phyloP scores from a whole-genome alignment of 345 rosid genomes.

The Raphanus raphanistrum region DNA sequence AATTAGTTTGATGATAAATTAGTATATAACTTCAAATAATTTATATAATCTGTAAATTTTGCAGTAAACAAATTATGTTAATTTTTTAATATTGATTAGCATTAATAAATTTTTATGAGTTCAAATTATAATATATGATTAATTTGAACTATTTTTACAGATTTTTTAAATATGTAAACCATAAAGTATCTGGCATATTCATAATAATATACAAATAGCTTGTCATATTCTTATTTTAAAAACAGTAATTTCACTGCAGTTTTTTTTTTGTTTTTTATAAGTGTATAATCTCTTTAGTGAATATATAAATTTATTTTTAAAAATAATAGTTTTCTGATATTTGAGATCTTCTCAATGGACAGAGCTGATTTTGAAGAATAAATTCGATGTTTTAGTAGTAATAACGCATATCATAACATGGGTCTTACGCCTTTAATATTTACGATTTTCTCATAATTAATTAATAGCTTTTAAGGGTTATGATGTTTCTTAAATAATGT shows the following conservation, averaged over 20 bases:
- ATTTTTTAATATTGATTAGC: neutral
- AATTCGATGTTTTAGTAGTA: neutral
- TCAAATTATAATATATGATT: neutral
- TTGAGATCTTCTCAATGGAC: neutral
- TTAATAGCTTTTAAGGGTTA: neutral
- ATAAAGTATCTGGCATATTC: neutral
- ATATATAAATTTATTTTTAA: neutral
- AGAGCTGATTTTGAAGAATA: neutral
- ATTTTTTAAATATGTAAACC: neutral
- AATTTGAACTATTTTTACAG: neutral
- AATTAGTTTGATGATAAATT: neutral
- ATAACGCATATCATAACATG: neutral
- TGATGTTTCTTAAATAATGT: neutral
- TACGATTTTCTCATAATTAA: neutral
- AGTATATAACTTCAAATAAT: neutral
- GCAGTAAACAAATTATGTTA: neutral
- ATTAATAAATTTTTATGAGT: neutral
- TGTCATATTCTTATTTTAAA: neutral
- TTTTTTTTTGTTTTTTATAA: no score
- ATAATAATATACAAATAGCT: neutral
- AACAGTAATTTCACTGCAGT: neutral
- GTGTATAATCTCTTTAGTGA: neutral
- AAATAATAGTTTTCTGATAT: neutral
- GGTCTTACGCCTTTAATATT: neutral
- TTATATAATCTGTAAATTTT: neutral